Evolutionary conservation across 768 basidiomycete species (phyloP), one percentile per base, ranked within the genome.

Genomic region (Sistotremastrum niveocremeum): DNA sequence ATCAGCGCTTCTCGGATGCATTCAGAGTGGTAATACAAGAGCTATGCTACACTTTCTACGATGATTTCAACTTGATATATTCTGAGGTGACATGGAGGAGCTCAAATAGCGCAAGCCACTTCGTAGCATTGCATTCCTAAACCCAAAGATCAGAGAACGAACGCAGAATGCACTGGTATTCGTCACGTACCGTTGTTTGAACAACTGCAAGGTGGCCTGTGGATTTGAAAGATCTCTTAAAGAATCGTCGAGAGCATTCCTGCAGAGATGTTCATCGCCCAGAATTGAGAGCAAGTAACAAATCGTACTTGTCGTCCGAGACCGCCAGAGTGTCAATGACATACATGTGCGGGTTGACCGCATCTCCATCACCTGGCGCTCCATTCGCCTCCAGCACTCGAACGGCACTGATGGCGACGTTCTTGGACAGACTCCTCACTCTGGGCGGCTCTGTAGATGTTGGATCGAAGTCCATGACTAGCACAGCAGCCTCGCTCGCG

Each of bases 381-480:
- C 80, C 85, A 31, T 84, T 84, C 7, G 84, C 84, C 34, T 83
- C 81, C 46, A 79, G 71, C 1, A 84, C 67, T 48, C 74, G 81
- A 49, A 87, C 58, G 28, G 72, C 74, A 12, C 76, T 73, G 5
- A 82, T 59, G 2, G 69, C 67, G 35, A 74, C 52, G n/a, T 61
- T 62, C 35, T 57, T 56, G 3, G 73, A 73, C 5, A 75, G 63
- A 55, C 71, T 74, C 51, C 73, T 74, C 28, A 74, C 71, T 31
- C 66, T 68, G 4, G 80, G 70, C 1, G 58, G 44, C 39, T 59
- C 52, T 2, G 62, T 51, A 4, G 58, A 39, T 10, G 50, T 49
- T n/a, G 76, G 71, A 51, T 81, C 75, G 53, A 75, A 79, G 60
- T 85, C 74, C 38, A 90, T 68, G 29, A 90, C 69, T 2, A 90